phyloP scores from a whole-genome alignment of 768 basidiomycete species.

The Boletus tomentosulus region DNA sequence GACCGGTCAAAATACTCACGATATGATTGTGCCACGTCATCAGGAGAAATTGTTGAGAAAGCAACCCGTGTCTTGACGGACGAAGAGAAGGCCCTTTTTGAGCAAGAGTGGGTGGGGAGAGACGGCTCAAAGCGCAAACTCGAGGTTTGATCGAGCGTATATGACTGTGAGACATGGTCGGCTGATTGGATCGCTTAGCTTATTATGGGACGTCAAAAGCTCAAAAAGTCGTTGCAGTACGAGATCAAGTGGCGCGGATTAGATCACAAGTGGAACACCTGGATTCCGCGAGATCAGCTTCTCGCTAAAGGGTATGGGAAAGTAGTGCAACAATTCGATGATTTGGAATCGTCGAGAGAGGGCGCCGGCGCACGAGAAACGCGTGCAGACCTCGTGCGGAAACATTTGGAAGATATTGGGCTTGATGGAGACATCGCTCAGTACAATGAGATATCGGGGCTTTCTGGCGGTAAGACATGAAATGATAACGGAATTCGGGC shows the following conservation, averaged over 20 bases:
- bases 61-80: constrained; percentile 85
- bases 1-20: constrained; percentile 6
- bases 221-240: constrained; percentile 94
- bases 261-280: constrained; percentile 85
- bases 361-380: constrained; percentile 93
- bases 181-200: constrained; percentile 41
- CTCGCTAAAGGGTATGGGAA: constrained; percentile 85
- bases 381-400: constrained; percentile 71
- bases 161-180: constrained; percentile 6
- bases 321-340: constrained; percentile 91
- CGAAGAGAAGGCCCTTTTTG: constrained; percentile 75
- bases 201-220: constrained; percentile 92
- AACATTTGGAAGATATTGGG: constrained; percentile 93
- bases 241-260: constrained; percentile 85
- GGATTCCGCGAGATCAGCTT: constrained; percentile 86
- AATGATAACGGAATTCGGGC: constrained; percentile 3
- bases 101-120: constrained; percentile 86
- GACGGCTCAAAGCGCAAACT: constrained; percentile 88
- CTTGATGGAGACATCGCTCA: constrained; percentile 97
- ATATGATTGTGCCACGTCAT: constrained; percentile 12
- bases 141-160: constrained; percentile 52
- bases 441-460: constrained; percentile 93
- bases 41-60: constrained; percentile 89
- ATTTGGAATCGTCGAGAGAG: constrained; percentile 92
- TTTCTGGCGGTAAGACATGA: constrained; percentile 72